Base-by-base conservation (phyloP, 352 stramenopile genomes). In the Globisporangium echinulatum region DNA sequence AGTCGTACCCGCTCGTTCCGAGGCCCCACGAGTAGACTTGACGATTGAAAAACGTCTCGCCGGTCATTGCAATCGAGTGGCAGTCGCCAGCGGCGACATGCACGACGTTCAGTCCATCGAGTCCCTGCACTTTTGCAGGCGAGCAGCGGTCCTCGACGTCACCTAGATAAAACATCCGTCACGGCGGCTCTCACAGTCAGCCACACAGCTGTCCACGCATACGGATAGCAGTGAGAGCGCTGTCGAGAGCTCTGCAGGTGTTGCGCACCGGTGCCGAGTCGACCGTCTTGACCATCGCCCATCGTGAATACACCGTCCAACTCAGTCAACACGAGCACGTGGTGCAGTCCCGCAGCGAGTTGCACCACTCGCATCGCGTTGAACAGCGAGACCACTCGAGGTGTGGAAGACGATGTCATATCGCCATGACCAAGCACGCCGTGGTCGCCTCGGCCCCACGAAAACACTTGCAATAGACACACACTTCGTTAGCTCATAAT, bases 21-120 rank as follows among this genome's bases (percentile, higher is more conserved):
- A 72, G 66, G 3, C 84, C 84, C 84, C 84, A 93, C 3, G 83
- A 86, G 61, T 88, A 88, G n/a, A 93, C 79, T 65, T 93, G 84
- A 1, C 78, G 74, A 68, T 85, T 88, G 40, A 78, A 82, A 13
- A 76, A 71, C 1, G 78, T 81, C 56, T 90, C 82, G 1, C 80
- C 82, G 15, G 74, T 76, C 58, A 90, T 70, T 3, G 66, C 77
- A 42, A 90, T 58, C 4, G 82, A 93, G 57, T 90, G 83, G 3
- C 88, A 73, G 55, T 90, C 71, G 7, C 84, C 84, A 40, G 84
- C 82, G 52, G 68, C 72, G 17, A 93, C 64, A 15, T 78, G 62
- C 11, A 88, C 59, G 7, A 90, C 68, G 46, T 85, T 73, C 11
- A 90, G 44, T 10, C 71, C 75, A 42, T 88, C 78, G 0, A 92